phyloP scores from a whole-genome alignment of 768 basidiomycete species.

The Exidia glandulosa region DNA sequence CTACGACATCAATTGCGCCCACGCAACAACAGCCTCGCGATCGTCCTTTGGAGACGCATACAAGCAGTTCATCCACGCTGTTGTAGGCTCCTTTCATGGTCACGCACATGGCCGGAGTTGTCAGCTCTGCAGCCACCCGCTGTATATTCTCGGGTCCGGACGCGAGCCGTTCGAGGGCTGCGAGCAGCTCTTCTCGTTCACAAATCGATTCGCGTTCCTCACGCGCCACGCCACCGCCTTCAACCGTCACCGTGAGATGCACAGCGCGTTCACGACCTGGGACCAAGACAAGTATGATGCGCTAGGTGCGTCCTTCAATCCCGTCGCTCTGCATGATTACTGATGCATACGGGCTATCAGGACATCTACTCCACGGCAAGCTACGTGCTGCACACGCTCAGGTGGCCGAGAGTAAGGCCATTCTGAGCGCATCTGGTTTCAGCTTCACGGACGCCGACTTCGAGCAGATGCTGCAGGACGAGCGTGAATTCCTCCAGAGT shows the following conservation, averaged over 20 bases:
- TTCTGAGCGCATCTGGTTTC: too few relatives aligned
- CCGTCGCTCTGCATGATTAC: too few relatives aligned
- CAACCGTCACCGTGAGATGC: slow-evolving; percentile 17
- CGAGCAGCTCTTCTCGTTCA: background rate
- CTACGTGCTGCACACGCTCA: too few relatives aligned
- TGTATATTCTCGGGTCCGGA: background rate
- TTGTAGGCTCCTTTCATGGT: background rate
- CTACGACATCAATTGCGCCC: background rate
- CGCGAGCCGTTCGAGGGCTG: background rate
- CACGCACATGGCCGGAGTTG: background rate
- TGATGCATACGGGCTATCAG: too few relatives aligned
- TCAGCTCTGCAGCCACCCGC: background rate
- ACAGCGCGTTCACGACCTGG: slow-evolving; percentile 12
- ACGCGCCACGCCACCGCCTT: slow-evolving; percentile 12
- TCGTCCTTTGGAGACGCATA: background rate
- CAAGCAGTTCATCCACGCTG: background rate
- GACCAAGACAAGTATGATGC: slow-evolving; percentile 12
- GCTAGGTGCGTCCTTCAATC: too few relatives aligned
- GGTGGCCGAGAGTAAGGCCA: too few relatives aligned
- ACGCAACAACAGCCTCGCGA: background rate
- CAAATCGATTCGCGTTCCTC: background rate
- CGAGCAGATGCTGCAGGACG: background rate
- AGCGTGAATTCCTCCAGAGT: background rate
- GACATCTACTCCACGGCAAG: too few relatives aligned
- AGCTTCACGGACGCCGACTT: background rate